Percentiles rank a stretch among this genome's conserved stretches.
Evolutionary conservation across 495 filamentous ascomycete species (phyloP).

Genomic region (Cudoniella acicularis): DNA sequence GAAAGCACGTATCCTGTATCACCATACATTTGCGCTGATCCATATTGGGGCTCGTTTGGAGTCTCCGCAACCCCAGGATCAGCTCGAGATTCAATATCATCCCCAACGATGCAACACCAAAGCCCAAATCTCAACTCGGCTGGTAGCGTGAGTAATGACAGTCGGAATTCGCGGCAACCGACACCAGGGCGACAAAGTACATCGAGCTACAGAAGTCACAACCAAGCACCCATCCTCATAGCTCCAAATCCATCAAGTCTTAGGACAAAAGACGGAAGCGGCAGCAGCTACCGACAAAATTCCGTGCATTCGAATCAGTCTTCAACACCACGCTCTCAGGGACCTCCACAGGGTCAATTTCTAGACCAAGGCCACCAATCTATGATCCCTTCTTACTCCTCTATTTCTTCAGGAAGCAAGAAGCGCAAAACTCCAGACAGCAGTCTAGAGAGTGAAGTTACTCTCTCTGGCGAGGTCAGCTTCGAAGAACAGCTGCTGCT

Average conservation of each 20-base stretch:
- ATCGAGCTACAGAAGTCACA: conserved; percentile 5
- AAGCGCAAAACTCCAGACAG: conserved; percentile 1
- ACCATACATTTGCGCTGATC: conserved; percentile 4
- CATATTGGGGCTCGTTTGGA: conserved; percentile 13
- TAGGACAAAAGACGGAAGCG: conserved; percentile 1
- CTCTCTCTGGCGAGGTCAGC: background rate
- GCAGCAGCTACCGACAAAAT: conserved; percentile 2
- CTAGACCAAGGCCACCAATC: background rate
- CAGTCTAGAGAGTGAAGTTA: background rate
- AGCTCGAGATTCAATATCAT: conserved; percentile 7
- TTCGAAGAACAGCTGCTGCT: conserved; percentile 14
- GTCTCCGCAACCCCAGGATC: conserved; percentile 14
- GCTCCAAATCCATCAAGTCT: conserved; percentile 14
- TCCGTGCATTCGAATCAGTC: conserved; percentile 8
- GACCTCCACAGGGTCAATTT: background rate
- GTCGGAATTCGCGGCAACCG: background rate
- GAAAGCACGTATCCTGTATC: conserved; percentile 16
- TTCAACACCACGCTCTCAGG: background rate
- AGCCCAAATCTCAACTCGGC: conserved; percentile 11
- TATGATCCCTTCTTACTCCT: background rate
- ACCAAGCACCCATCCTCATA: conserved; percentile 18
- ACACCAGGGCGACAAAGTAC: conserved; percentile 1
- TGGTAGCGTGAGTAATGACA: conserved; percentile 3
- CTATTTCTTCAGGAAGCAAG: background rate
- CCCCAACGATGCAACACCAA: conserved; percentile 8